A percentile compares a stretch with the other conserved stretches of the same genome.
These are phyloP conservation scores for Blastobotrys attinorum DNA, from an alignment of 805 yeast species.

Conservation along the genomic window DNA sequence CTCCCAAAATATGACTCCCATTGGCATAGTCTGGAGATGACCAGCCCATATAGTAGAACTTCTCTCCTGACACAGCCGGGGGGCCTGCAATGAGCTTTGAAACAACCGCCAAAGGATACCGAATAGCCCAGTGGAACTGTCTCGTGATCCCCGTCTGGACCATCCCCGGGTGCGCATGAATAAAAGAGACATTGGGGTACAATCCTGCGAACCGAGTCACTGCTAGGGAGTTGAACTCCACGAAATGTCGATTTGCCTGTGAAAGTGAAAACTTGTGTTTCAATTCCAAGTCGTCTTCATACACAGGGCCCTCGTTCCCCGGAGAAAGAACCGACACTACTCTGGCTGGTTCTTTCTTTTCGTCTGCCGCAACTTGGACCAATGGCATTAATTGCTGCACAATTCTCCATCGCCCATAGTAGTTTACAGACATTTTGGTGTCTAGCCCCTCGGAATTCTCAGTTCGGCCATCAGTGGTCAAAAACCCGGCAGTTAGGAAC, in stretches of 20 bases:
- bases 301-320: slow-evolving; percentile 17
- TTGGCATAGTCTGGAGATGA: slow-evolving; percentile 13
- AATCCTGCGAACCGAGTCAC: slow-evolving; percentile 13
- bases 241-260: slow-evolving; percentile 11
- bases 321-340: slow-evolving; percentile 23
- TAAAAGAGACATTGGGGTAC: slow-evolving; percentile 19
- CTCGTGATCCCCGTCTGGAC: slow-evolving; percentile 19
- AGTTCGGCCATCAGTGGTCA: slow-evolving; percentile 23
- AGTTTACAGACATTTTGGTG: slow-evolving; percentile 21
- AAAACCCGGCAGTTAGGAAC: slow-evolving; percentile 15
- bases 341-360: slow-evolving; percentile 18
- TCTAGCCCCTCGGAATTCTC: slow-evolving; percentile 25
- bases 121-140: slow-evolving; percentile 17
- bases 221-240: slow-evolving; percentile 19
- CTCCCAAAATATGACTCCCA: slow-evolving; percentile 16
- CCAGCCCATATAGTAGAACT: slow-evolving; percentile 17
- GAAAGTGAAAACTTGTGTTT: slow-evolving; percentile 17
- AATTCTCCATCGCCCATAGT: slow-evolving; percentile 24
- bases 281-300: slow-evolving; percentile 22
- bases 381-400: slow-evolving; percentile 18
- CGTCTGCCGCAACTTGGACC: slow-evolving; percentile 15
- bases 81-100: slow-evolving; percentile 2
- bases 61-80: slow-evolving; percentile 17
- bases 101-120: slow-evolving; percentile 3
- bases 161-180: slow-evolving; percentile 23